Percentiles rank a stretch among this genome's conserved stretches.
Conservation (phyloP, 164 flowering plant genomes). For the Stephania yunnanensis region DNA sequence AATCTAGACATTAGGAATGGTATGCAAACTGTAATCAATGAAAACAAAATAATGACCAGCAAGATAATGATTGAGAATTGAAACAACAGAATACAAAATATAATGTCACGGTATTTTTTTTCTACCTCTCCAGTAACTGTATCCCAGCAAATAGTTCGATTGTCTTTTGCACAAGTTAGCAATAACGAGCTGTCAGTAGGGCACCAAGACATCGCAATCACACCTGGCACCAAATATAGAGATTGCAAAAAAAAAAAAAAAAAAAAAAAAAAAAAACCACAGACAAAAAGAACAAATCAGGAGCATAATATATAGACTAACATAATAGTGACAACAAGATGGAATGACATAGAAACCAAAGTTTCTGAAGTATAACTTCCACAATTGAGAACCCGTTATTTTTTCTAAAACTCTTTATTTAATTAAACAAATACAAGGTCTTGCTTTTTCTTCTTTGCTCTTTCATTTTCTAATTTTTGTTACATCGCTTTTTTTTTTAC, state of each 20-base stretch:
- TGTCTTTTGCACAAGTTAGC: slow-evolving; percentile 93
- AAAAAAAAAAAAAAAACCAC: neutral
- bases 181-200: slow-evolving; percentile 83
- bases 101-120: neutral
- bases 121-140: slow-evolving; percentile 71
- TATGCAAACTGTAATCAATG: neutral
- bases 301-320: no score
- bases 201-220: slow-evolving; percentile 98
- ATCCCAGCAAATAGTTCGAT: slow-evolving; percentile 97
- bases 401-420: no score
- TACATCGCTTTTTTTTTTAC: no score
- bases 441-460: no score
- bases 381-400: no score
- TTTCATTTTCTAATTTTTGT: no score
- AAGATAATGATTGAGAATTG: neutral
- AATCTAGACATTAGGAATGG: neutral
- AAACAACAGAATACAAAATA: neutral
- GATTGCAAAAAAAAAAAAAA: neutral
- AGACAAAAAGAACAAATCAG: no score
- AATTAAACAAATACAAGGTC: no score
- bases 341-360: no score
- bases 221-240: slow-evolving; percentile 50
- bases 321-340: no score
- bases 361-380: no score
- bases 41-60: neutral